Conservation (phyloP, 768 basidiomycete genomes). For the Xerocomellus dryophilus region DNA sequence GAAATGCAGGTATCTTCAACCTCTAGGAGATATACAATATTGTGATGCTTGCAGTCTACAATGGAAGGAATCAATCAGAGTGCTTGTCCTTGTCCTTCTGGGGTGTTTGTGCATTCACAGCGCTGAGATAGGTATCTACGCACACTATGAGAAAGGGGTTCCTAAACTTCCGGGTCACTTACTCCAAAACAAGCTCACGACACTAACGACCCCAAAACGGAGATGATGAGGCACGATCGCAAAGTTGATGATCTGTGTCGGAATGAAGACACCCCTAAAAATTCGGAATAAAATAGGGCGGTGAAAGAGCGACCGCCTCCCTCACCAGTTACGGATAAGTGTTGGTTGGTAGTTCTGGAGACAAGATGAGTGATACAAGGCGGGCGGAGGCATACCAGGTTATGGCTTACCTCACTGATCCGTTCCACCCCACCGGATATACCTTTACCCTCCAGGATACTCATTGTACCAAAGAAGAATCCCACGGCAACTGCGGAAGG, state of each 20-base stretch:
- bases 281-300: neutral
- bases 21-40: constrained; percentile 13
- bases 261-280: constrained; percentile 66
- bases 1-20: constrained; percentile 4
- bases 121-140: constrained; percentile 63
- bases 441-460: constrained; percentile 73
- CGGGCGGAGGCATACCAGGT: neutral
- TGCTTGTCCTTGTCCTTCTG: constrained; percentile 1
- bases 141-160: neutral
- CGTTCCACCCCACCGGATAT: constrained; percentile 46
- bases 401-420: constrained; percentile 34
- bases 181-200: constrained; percentile 85
- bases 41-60: neutral
- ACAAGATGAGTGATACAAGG: constrained; percentile 3
- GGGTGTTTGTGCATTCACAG: constrained; percentile 41
- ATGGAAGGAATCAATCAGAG: neutral
- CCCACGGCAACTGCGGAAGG: constrained; percentile 39
- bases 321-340: constrained; percentile 71
- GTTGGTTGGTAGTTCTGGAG: constrained; percentile 68
- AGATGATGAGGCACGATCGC: constrained; percentile 71
- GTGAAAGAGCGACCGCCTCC: neutral
- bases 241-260: constrained; percentile 79
- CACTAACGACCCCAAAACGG: constrained; percentile 69
- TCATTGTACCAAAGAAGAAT: constrained; percentile 73
- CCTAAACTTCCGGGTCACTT: constrained; percentile 28